phyloP scores from a whole-genome alignment of 352 stramenopile species.

The Globisporangium rhizosaccharum region DNA sequence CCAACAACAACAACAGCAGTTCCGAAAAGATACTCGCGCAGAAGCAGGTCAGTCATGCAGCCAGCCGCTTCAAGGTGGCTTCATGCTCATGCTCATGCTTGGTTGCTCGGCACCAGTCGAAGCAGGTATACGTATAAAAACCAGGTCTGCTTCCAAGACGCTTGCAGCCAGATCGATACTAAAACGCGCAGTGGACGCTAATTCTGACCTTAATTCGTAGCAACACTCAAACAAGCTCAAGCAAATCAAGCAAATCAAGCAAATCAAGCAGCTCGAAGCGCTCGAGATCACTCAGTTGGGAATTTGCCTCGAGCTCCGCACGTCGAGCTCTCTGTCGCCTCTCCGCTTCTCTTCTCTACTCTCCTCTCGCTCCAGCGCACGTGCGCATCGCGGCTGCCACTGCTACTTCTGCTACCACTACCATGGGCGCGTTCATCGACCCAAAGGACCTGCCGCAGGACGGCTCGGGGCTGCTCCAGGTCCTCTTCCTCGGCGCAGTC shows the following conservation, averaged over 20 bases:
- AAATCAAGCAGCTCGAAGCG: neutral
- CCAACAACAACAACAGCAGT: too few relatives aligned
- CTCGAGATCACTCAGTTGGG: conserved; percentile 8
- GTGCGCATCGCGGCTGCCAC: too few relatives aligned
- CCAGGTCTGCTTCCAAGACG: neutral
- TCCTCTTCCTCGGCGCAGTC: conserved; percentile 93
- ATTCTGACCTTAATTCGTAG: too few relatives aligned
- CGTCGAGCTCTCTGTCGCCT: neutral
- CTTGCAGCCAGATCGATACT: neutral
- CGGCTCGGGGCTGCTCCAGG: conserved; percentile 78
- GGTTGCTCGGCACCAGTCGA: too few relatives aligned
- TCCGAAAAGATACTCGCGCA: too few relatives aligned
- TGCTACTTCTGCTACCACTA: neutral
- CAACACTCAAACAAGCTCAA: neutral
- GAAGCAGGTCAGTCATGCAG: too few relatives aligned
- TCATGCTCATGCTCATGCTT: too few relatives aligned
- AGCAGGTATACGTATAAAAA: neutral
- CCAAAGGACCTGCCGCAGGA: conserved; percentile 74
- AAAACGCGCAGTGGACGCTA: too few relatives aligned
- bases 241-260: neutral
- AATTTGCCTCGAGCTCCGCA: conserved; percentile 10
- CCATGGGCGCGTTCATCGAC: conserved; percentile 76
- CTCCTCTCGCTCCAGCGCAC: conserved; percentile 4
- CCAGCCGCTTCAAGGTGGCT: too few relatives aligned
- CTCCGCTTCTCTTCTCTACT: neutral